Conservation (phyloP, 2,329 filamentous ascomycete genomes). For the Sclerotinia borealis region DNA sequence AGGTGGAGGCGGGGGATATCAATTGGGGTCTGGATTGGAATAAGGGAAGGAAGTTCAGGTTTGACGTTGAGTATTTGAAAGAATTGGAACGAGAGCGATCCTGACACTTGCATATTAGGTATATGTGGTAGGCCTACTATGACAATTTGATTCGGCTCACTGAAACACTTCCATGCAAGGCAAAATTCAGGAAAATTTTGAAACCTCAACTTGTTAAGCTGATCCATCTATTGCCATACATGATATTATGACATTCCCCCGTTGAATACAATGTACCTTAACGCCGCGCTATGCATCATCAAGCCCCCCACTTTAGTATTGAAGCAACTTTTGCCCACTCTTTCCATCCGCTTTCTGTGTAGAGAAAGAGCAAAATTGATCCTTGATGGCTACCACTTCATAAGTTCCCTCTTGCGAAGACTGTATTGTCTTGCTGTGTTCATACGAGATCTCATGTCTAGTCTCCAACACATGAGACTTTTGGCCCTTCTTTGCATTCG, state of each 20-base stretch:
- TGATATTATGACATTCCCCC: conserved; percentile 1
- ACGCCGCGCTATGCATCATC: conserved; percentile 32
- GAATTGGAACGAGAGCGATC: conserved; percentile 21
- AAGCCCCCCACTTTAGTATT: conserved; percentile 21
- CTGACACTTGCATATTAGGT: not conserved
- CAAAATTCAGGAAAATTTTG: not conserved
- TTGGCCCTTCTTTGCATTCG: conserved; percentile 73
- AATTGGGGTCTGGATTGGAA: conserved; percentile 30
- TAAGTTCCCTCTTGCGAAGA: conserved; percentile 95
- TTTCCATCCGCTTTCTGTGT: conserved; percentile 55
- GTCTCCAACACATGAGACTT: conserved; percentile 82
- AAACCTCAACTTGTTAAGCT: not conserved
- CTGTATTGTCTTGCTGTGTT: conserved; percentile 72
- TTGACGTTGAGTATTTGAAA: conserved; percentile 25
- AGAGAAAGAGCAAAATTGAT: conserved; percentile 84
- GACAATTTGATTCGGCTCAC: not conserved
- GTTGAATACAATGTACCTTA: conserved; percentile 15
- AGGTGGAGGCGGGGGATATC: conserved; percentile 23
- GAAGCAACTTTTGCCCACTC: conserved; percentile 35
- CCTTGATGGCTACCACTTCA: conserved; percentile 94
- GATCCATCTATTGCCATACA: not conserved
- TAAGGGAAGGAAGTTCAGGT: conserved; percentile 24
- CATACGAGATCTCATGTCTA: conserved; percentile 76
- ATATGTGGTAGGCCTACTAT: not conserved
- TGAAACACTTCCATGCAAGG: not conserved